Conservation (phyloP, 305 asterid genomes). For the Vinca major region DNA sequence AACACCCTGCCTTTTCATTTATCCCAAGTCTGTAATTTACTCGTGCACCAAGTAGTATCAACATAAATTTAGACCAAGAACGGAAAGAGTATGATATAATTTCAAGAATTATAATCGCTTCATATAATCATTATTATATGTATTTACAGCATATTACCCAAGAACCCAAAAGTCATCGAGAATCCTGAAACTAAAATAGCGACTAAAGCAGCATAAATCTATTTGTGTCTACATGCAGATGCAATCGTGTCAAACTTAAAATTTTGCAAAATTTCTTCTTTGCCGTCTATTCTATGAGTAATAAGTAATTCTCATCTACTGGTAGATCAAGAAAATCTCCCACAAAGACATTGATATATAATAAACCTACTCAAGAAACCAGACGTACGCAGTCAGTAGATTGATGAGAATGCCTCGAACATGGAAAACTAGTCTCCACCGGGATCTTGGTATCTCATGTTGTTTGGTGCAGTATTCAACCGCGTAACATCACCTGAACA, state of each 20-base stretch:
- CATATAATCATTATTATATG: neutral
- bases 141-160: neutral
- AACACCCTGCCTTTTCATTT: too few relatives aligned
- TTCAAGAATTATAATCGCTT: neutral
- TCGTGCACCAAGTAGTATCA: neutral
- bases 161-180: too few relatives aligned
- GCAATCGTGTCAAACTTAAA: neutral
- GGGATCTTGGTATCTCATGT: slow-evolving; percentile 41
- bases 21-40: too few relatives aligned
- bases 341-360: neutral
- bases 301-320: neutral
- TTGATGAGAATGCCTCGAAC: slow-evolving; percentile 5
- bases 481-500: slow-evolving; percentile 43
- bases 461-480: slow-evolving; percentile 40
- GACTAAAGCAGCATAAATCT: neutral
- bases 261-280: neutral
- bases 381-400: slow-evolving; percentile 4
- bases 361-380: neutral
- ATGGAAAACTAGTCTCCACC: slow-evolving; percentile 33
- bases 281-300: neutral
- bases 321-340: neutral
- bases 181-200: neutral
- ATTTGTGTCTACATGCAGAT: slow-evolving; percentile 1
- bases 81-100: neutral
- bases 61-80: neutral